phyloP scores from a whole-genome alignment of 495 filamentous ascomycete genomes.

The Zalerion maritima region DNA sequence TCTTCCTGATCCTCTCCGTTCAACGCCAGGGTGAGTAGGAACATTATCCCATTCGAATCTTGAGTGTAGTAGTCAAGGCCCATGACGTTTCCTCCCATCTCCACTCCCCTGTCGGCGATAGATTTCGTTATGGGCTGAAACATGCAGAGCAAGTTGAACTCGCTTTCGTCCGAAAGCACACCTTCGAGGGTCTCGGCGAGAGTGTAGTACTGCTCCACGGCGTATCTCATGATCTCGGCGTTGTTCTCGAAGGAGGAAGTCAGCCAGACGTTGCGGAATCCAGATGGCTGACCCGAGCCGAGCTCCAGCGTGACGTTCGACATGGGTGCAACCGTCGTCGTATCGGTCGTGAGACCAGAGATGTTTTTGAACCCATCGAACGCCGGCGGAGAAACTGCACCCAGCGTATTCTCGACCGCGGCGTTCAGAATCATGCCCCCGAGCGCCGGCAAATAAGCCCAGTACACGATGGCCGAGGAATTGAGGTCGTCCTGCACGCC shows the following conservation, averaged over 20 bases:
- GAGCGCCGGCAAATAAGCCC: too few species aligned
- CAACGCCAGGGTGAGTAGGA: too few species aligned
- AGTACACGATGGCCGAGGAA: slow-evolving; percentile 3
- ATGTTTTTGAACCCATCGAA: slow-evolving; percentile 3
- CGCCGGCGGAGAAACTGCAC: too few species aligned
- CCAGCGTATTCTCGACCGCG: too few species aligned
- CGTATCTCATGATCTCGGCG: slow-evolving; percentile 6
- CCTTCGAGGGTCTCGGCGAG: slow-evolving; percentile 6
- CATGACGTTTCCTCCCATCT: slow-evolving; percentile 21
- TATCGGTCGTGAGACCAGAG: slow-evolving; percentile 1
- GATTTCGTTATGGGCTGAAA: slow-evolving; percentile 20
- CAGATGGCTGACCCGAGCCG: neutral
- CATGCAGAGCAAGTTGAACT: slow-evolving; percentile 7
- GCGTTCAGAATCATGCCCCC: too few species aligned
- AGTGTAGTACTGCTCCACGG: slow-evolving; percentile 6
- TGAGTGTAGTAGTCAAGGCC: slow-evolving; percentile 12
- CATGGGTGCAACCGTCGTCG: neutral
- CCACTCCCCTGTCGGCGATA: slow-evolving; percentile 8
- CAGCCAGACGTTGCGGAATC: slow-evolving; percentile 1
- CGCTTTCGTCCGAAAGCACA: slow-evolving; percentile 2
- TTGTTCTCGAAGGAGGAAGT: slow-evolving; percentile 5
- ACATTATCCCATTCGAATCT: too few species aligned
- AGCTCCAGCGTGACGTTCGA: slow-evolving; percentile 1
- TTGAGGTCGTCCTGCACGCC: slow-evolving; percentile 1
- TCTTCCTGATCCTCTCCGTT: too few species aligned